Conservation (phyloP, 305 asterid genomes). For the Lippia alba region DNA sequence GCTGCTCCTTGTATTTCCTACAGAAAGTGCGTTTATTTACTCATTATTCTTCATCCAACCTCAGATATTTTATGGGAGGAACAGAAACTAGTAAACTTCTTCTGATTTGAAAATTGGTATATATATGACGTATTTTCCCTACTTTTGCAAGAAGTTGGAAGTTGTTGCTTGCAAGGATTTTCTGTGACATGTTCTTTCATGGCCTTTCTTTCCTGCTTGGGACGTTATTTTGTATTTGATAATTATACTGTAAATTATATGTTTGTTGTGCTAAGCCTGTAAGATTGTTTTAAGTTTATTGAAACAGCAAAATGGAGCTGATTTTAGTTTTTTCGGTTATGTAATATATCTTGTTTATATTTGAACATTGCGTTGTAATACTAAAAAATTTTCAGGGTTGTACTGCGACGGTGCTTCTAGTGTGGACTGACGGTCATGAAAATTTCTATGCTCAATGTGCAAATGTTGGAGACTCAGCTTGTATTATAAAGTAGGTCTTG, state of each 20-base stretch:
- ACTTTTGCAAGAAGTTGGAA: not conserved
- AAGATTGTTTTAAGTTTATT: slow-evolving; percentile 13
- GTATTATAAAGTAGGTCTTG: slow-evolving; percentile 77
- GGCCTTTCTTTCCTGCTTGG: slow-evolving; percentile 8
- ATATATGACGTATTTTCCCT: not conserved
- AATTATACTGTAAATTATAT: slow-evolving; percentile 11
- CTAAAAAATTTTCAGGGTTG: slow-evolving; percentile 78
- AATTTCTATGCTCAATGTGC: slow-evolving; percentile 91
- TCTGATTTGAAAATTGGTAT: not conserved
- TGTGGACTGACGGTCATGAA: slow-evolving; percentile 74
- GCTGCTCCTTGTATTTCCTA: not conserved
- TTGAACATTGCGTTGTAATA: slow-evolving; percentile 34
- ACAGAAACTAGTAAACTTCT: not conserved
- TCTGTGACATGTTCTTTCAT: slow-evolving; percentile 21
- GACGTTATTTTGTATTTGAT: slow-evolving; percentile 20
- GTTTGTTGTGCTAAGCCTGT: slow-evolving; percentile 14
- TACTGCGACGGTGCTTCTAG: slow-evolving; percentile 93
- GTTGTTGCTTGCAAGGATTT: not conserved
- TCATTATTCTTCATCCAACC: slow-evolving; percentile 7
- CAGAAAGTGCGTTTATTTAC: slow-evolving; percentile 3
- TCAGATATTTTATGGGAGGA: slow-evolving; percentile 21
- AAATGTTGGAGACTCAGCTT: slow-evolving; percentile 98
- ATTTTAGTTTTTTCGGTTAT: slow-evolving; percentile 5
- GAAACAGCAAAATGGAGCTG: slow-evolving; percentile 16
- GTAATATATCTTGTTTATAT: not conserved